Evolutionary conservation across 2,329 filamentous ascomycete genomes (phyloP).

Genomic region (Myrmaecium sp.): DNA sequence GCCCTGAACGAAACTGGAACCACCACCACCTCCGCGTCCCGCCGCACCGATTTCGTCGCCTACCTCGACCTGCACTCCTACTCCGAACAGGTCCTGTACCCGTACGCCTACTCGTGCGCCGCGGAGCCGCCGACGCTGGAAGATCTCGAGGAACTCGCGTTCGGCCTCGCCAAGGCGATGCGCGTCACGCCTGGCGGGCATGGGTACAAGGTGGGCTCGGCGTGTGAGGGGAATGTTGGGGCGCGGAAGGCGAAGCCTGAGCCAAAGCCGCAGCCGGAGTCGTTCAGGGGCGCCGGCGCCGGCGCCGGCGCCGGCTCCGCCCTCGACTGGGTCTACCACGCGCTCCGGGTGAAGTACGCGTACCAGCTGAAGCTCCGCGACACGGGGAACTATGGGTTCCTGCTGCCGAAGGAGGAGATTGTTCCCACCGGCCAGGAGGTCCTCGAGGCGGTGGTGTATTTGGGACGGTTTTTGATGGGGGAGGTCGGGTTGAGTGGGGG

Average conservation of each 20-base stretch:
- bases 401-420: slow-evolving; percentile 75
- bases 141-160: slow-evolving; percentile 77
- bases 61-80: slow-evolving; percentile 88
- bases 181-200: slow-evolving; percentile 59
- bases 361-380: slow-evolving; percentile 93
- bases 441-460: slow-evolving; percentile 64
- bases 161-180: slow-evolving; percentile 79
- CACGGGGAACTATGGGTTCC: slow-evolving; percentile 83
- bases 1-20: slow-evolving; percentile 58
- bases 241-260: slow-evolving; percentile 13
- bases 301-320: slow-evolving; percentile 75
- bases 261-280: slow-evolving; percentile 43
- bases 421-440: slow-evolving; percentile 80
- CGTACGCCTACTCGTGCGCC: slow-evolving; percentile 73
- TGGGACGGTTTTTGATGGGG: slow-evolving; percentile 59
- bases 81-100: slow-evolving; percentile 85
- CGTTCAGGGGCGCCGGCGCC: too few relatives aligned
- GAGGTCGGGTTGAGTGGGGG: slow-evolving; percentile 15
- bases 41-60: slow-evolving; percentile 65
- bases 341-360: slow-evolving; percentile 63
- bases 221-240: slow-evolving; percentile 63
- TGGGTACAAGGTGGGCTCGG: slow-evolving; percentile 49
- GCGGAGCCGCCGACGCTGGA: slow-evolving; percentile 69
- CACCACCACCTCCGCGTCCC: too few relatives aligned
- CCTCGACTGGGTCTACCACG: slow-evolving; percentile 91